These are phyloP conservation scores for Alliaria petiolata DNA, from an alignment of 345 rosid genomes.

Conservation along the genomic window DNA sequence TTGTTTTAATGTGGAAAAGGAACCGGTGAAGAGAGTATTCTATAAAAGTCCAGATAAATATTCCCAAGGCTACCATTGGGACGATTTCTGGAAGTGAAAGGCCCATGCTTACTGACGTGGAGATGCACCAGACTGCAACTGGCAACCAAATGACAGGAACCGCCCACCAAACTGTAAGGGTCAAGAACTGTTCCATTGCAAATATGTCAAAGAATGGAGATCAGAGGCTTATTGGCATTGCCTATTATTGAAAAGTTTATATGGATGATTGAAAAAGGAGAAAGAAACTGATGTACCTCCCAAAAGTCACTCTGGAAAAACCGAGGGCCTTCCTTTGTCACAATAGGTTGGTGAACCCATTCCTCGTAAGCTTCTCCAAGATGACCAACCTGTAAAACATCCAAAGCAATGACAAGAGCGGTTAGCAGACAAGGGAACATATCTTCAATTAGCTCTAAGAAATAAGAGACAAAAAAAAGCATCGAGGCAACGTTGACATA, in stretches of 20 bases:
- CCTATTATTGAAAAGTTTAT: too few relatives aligned
- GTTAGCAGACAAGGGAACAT: not conserved
- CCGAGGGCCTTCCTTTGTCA: constrained; percentile 65
- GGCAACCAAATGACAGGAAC: constrained; percentile 76
- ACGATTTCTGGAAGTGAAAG: constrained; percentile 41
- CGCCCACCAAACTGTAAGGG: constrained; percentile 78
- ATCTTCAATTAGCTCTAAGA: not conserved
- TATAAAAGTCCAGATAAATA: constrained; percentile 64
- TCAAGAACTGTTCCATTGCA: constrained; percentile 50
- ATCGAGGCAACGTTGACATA: not conserved
- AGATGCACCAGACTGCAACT: constrained; percentile 43
- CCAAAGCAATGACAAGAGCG: not conserved
- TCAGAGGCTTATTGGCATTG: not conserved
- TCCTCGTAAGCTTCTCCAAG: constrained; percentile 74
- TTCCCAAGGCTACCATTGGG: constrained; percentile 38
- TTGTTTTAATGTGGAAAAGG: constrained; percentile 68
- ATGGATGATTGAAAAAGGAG: not conserved
- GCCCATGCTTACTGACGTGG: constrained; percentile 44
- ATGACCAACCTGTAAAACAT: constrained; percentile 64
- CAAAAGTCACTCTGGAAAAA: constrained; percentile 52
- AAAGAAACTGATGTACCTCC: constrained; percentile 47
- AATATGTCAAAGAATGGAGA: constrained; percentile 13
- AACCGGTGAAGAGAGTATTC: constrained; percentile 73
- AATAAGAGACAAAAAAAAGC: not conserved
- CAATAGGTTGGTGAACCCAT: constrained; percentile 84